Evolutionary conservation across 345 rosid species (phyloP), one percentile per base, ranked within the genome.

Genomic region (Brassica incana): DNA sequence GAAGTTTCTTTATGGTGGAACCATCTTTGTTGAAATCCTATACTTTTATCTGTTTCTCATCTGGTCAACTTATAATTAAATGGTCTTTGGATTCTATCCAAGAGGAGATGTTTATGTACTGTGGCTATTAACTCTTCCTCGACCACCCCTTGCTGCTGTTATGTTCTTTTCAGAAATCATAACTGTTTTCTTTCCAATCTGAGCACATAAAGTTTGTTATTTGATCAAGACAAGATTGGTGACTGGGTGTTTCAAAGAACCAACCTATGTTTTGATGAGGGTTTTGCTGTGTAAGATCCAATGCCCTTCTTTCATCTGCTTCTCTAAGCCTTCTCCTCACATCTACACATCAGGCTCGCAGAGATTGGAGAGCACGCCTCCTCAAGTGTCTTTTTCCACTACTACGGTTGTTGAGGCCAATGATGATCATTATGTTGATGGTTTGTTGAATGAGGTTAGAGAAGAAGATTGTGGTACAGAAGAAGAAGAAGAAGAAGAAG

Each of bases 271-370:
- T 16, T 16, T 76, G 84, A 92, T 92, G 97, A 90, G 88, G 95
- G 87, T 86, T 81, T 84, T 87, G 88, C 83, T 84, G 14, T 82
- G 90, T 85, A 89, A 89, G 84, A 85, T 90, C 82, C 91, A 84
- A 69, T 88, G 96, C 74, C 96, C 95, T 83, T 85, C 88, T 74
- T 16, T 86, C 83, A 83, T 83, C 74, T 89, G 94, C 87, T 87
- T 92, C 82, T 88, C 91, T 87, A 89, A 90, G 78, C 88, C 92
- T 15, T 86, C 92, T 82, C 81, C 89, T 54, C 88, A 86, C 36
- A 81, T 90, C 56, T 88, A 82, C 85, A 73, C 82, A 54, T 15
- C 90, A n/a, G 85, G 79, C 45, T 88, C 95, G 3, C 66, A 86
- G 78, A 83, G 67, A 84, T 16, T 87, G 85, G 89, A 89, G 73